Evolutionary conservation across 176 grass and related monocot genomes (phyloP).

Genomic region (Musa schizocarpa): DNA sequence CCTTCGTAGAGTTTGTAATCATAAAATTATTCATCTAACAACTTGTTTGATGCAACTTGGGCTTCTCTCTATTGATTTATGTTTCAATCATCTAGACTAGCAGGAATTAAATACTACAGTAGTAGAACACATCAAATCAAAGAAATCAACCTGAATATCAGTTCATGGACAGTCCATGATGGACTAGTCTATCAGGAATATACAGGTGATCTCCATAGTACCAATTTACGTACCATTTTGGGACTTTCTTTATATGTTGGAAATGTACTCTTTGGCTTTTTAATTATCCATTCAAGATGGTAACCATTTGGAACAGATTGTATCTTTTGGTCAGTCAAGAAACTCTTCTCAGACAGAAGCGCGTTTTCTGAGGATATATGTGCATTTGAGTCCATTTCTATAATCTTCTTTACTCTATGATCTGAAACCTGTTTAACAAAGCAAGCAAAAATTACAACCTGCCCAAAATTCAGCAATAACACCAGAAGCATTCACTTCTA

Average conservation of each 20-base stretch:
- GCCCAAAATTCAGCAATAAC: neutral
- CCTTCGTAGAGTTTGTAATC: neutral
- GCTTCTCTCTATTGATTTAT: neutral
- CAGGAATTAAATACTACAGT: neutral
- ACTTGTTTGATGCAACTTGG: neutral
- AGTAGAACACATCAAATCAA: neutral
- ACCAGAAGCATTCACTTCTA: neutral
- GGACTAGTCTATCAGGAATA: neutral
- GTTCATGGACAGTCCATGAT: too few relatives aligned
- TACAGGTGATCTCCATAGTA: neutral
- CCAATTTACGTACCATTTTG: neutral
- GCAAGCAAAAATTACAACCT: constrained; percentile 1
- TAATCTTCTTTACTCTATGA: constrained; percentile 16
- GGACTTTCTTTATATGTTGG: constrained; percentile 10
- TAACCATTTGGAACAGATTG: constrained; percentile 3
- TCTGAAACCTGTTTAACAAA: constrained; percentile 12
- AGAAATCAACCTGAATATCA: neutral
- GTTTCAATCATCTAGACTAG: neutral
- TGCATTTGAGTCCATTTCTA: constrained; percentile 10
- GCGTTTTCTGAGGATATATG: constrained; percentile 16
- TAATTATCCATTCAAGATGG: constrained; percentile 10
- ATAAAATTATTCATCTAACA: neutral
- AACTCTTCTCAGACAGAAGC: constrained; percentile 24
- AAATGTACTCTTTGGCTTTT: constrained; percentile 7
- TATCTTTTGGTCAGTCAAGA: neutral